Evolutionary conservation across 2,329 filamentous ascomycete species (phyloP).

Genomic region (Ophiostoma fasciatum): DNA sequence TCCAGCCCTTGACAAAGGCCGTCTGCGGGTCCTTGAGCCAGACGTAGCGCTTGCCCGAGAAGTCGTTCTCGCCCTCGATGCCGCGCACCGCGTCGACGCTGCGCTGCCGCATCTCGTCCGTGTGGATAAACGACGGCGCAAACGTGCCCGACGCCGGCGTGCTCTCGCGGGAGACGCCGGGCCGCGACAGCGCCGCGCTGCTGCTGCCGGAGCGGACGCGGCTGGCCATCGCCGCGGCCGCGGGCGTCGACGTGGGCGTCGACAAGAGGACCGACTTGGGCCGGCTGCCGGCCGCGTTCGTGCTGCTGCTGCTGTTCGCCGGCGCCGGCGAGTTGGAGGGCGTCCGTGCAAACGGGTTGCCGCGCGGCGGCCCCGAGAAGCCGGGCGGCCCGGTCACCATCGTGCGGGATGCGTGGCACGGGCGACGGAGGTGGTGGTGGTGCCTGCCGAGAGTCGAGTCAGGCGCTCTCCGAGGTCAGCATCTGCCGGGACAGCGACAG

Average conservation of each 20-base stretch:
- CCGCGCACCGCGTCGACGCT: constrained; percentile 44
- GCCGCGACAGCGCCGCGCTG: no score
- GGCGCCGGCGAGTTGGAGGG: constrained; percentile 46
- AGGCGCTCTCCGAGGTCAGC: constrained; percentile 1
- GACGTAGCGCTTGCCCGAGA: constrained; percentile 95
- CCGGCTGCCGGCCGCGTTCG: constrained; percentile 33
- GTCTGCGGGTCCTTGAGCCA: constrained; percentile 81
- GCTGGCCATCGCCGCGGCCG: neutral
- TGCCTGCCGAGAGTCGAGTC: neutral
- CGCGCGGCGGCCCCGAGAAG: constrained; percentile 30
- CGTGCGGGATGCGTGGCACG: neutral
- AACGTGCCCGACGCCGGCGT: constrained; percentile 65
- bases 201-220: constrained; percentile 11
- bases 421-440: neutral
- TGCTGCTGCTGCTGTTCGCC: constrained; percentile 27
- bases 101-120: constrained; percentile 51
- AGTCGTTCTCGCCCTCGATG: constrained; percentile 96
- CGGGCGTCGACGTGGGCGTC: constrained; percentile 34
- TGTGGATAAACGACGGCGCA: constrained; percentile 89
- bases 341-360: constrained; percentile 64
- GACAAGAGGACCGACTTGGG: constrained; percentile 62
- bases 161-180: constrained; percentile 51
- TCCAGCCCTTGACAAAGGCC: constrained; percentile 86
- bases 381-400: constrained; percentile 8
- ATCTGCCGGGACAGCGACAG: constrained; percentile 6